phyloP scores from a whole-genome alignment of 352 stramenopile genomes.

The Phytophthora idaei region DNA sequence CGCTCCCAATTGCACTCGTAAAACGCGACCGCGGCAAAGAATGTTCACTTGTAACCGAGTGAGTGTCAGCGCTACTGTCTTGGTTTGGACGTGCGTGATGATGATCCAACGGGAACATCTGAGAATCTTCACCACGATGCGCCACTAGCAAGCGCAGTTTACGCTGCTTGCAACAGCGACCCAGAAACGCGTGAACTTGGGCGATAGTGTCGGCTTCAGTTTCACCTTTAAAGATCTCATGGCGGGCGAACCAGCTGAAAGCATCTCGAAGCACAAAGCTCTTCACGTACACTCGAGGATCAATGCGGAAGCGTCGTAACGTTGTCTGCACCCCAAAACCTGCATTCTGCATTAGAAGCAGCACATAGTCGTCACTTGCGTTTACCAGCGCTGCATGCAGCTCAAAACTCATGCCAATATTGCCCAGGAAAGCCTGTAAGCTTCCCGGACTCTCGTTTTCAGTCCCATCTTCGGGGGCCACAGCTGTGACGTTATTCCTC shows the following conservation, averaged over 20 bases:
- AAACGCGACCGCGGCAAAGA: conserved; percentile 9
- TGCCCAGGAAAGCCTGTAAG: conserved; percentile 46
- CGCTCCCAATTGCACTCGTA: conserved; percentile 21
- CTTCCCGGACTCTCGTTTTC: conserved; percentile 16
- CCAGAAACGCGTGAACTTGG: conserved; percentile 61
- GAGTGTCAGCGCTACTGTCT: conserved; percentile 11
- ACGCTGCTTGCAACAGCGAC: conserved; percentile 74
- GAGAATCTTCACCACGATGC: conserved; percentile 54
- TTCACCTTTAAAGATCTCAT: conserved; percentile 49
- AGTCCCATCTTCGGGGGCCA: not conserved
- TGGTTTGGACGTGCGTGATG: conserved; percentile 13
- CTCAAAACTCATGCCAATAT: conserved; percentile 55
- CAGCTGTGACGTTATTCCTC: not conserved
- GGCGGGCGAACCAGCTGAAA: conserved; percentile 62
- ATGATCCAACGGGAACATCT: conserved; percentile 51
- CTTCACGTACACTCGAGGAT: conserved; percentile 72
- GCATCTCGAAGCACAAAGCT: conserved; percentile 80
- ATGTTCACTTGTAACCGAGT: conserved; percentile 7
- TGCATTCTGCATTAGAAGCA: conserved; percentile 72
- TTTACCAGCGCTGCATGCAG: conserved; percentile 52
- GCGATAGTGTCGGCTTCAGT: conserved; percentile 24
- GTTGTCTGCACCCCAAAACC: conserved; percentile 48
- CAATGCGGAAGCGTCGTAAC: conserved; percentile 67
- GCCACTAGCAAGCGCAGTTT: conserved; percentile 74
- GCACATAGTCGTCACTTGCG: conserved; percentile 76